phyloP scores from a whole-genome alignment of 2,329 filamentous ascomycete species.

The Kalaharituber pfeilii region DNA sequence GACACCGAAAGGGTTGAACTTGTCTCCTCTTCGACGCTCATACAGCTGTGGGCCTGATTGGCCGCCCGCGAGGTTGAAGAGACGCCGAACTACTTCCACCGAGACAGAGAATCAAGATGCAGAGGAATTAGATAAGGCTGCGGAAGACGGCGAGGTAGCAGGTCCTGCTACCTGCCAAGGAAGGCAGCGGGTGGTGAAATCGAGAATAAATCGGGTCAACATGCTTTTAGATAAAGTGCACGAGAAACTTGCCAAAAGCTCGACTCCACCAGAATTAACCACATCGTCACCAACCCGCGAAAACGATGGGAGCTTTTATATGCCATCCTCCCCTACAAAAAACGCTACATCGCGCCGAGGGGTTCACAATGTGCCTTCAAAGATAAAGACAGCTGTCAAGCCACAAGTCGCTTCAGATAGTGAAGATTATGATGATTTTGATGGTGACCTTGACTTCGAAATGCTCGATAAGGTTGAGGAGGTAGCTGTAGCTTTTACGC shows the following conservation, averaged over 20 bases:
- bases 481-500: constrained; percentile 8
- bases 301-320: not conserved
- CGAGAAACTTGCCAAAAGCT: constrained; percentile 30
- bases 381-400: not conserved
- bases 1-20: constrained; percentile 7
- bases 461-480: constrained; percentile 23
- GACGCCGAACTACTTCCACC: constrained; percentile 33
- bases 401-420: constrained; percentile 8
- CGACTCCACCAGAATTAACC: constrained; percentile 20
- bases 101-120: constrained; percentile 7
- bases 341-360: constrained; percentile 7
- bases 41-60: constrained; percentile 40
- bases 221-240: constrained; percentile 51
- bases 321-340: constrained; percentile 3
- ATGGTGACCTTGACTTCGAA: constrained; percentile 24
- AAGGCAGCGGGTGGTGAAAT: constrained; percentile 1
- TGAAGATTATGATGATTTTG: constrained; percentile 23
- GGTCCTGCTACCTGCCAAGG: constrained; percentile 24
- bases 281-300: constrained; percentile 19
- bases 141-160: constrained; percentile 17
- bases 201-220: constrained; percentile 33
- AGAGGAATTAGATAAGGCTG: constrained; percentile 4
- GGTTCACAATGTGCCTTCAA: constrained; percentile 7
- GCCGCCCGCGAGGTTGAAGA: constrained; percentile 44
- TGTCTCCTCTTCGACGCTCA: constrained; percentile 20